Evolutionary conservation across 192 early-diverging fungal species (phyloP).

Genomic region (Podila clonocystis): DNA sequence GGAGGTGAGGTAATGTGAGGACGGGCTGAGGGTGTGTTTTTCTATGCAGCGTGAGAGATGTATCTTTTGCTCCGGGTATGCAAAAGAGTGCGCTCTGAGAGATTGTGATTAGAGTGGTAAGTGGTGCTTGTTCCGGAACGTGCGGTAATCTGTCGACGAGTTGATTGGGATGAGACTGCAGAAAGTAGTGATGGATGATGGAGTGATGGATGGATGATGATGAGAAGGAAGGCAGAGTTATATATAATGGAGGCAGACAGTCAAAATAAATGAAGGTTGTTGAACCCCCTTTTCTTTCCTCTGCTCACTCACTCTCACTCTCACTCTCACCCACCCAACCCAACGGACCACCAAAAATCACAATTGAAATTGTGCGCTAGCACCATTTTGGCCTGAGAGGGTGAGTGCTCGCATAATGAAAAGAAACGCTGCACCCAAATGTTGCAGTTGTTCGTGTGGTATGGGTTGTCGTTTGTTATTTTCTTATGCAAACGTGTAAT

Average conservation of each 20-base stretch:
- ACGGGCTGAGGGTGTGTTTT: neutral
- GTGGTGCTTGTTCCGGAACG: neutral
- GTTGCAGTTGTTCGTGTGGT: no score
- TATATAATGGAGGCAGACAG: neutral
- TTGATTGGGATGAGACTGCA: neutral
- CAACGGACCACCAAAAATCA: no score
- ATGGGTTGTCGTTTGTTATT: no score
- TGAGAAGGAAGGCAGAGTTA: neutral
- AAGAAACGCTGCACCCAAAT: no score
- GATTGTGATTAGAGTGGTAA: neutral
- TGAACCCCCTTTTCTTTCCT: constrained; percentile 2
- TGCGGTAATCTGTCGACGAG: neutral
- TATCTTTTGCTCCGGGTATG: no score
- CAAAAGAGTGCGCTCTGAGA: neutral
- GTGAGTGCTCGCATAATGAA: no score
- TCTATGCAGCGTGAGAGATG: no score
- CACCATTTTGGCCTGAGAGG: no score
- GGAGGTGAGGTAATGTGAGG: neutral
- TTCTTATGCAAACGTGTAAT: no score
- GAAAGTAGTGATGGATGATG: neutral
- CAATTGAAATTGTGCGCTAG: no score
- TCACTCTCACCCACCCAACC: constrained; percentile 1
- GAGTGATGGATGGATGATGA: neutral
- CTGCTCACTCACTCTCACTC: neutral
- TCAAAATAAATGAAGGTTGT: neutral